These are phyloP conservation scores for Penicillium steckii DNA, from an alignment of 495 filamentous ascomycete genomes.

Conservation along the genomic window DNA sequence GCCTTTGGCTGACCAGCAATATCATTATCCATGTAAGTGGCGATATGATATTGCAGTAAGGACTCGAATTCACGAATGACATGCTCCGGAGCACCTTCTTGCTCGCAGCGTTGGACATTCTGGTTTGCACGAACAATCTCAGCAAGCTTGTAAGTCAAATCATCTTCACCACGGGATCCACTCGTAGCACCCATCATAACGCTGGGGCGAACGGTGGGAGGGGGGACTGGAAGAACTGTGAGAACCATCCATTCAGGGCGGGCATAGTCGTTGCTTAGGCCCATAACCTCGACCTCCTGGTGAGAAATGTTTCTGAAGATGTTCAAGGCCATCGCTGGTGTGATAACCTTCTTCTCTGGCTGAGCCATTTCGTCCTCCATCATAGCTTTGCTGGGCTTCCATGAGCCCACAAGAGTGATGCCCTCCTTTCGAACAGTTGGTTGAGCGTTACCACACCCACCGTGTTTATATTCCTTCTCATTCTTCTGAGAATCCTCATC, in stretches of 20 bases:
- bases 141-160: slow-evolving; percentile 97
- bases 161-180: slow-evolving; percentile 91
- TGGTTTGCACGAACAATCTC: slow-evolving; percentile 98
- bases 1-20: slow-evolving; percentile 95
- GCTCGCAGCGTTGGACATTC: slow-evolving; percentile 83
- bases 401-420: slow-evolving; percentile 77
- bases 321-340: slow-evolving; percentile 77
- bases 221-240: slow-evolving; percentile 90
- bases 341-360: slow-evolving; percentile 80
- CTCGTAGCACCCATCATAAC: slow-evolving; percentile 86
- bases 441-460: slow-evolving; percentile 90
- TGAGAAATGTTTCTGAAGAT: slow-evolving; percentile 81
- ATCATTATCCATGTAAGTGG: slow-evolving; percentile 99
- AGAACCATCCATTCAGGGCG: slow-evolving; percentile 98
- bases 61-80: slow-evolving; percentile 85
- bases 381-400: slow-evolving; percentile 68
- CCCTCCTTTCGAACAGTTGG: slow-evolving; percentile 83
- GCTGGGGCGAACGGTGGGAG: slow-evolving; percentile 91
- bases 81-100: slow-evolving; percentile 86
- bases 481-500: slow-evolving; percentile 62
- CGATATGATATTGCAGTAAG: slow-evolving; percentile 95
- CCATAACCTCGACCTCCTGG: slow-evolving; percentile 80
- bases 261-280: slow-evolving; percentile 88
- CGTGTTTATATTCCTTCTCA: slow-evolving; percentile 59
- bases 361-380: slow-evolving; percentile 65